Evolutionary conservation across 495 filamentous ascomycete genomes (phyloP).

Genomic region (Penicillium pancosmium): DNA sequence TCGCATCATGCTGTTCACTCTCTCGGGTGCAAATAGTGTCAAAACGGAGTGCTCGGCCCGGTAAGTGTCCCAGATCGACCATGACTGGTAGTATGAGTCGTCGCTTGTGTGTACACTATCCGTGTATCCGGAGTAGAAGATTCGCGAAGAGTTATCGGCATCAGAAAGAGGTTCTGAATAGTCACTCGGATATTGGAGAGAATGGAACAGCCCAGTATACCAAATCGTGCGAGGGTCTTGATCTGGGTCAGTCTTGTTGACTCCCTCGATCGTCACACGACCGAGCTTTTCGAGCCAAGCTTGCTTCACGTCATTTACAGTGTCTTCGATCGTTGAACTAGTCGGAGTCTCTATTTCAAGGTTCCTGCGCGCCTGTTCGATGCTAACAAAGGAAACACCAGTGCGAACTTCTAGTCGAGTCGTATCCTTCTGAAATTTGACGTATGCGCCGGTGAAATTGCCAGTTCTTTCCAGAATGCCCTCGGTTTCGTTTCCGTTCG

Average conservation of each 20-base stretch:
- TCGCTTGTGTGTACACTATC: conserved; percentile 23
- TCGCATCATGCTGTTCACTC: conserved; percentile 35
- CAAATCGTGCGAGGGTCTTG: conserved; percentile 28
- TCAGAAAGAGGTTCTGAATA: conserved; percentile 29
- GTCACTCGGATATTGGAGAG: conserved; percentile 31
- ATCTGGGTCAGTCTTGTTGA: conserved; percentile 24
- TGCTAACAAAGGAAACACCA: conserved; percentile 31
- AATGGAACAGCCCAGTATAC: conserved; percentile 30
- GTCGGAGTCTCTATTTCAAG: conserved; percentile 24
- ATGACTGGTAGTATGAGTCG: conserved; percentile 35
- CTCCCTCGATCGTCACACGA: conserved; percentile 26
- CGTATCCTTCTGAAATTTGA: conserved; percentile 20
- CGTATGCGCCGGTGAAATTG: conserved; percentile 30
- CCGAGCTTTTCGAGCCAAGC: conserved; percentile 32
- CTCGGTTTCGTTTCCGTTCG: conserved; percentile 14
- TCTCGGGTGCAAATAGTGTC: conserved; percentile 29
- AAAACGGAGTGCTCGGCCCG: conserved; percentile 30
- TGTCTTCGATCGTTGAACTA: conserved; percentile 20
- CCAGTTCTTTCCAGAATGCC: conserved; percentile 11
- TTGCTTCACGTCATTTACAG: conserved; percentile 21
- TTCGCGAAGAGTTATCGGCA: conserved; percentile 5
- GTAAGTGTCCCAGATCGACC: conserved; percentile 37
- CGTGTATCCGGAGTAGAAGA: conserved; percentile 32
- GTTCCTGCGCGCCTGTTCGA: conserved; percentile 31
- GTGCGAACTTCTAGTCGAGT: conserved; percentile 27